Base-by-base conservation (phyloP, 1,139 yeast species). In the Saccharomycopsis hybrid region DNA sequence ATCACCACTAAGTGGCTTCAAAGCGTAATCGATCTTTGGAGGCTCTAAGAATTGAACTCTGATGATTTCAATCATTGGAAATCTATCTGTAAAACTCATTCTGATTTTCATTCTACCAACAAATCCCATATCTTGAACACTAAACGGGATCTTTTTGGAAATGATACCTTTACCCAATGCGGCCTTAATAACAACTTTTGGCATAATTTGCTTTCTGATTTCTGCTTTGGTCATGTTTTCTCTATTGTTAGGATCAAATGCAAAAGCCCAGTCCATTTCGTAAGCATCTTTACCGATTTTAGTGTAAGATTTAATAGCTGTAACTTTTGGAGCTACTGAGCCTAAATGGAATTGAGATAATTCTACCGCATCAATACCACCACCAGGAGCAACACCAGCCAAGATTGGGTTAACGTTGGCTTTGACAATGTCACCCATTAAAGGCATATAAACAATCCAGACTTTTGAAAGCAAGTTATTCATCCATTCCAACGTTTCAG, bases 1-100 rank as follows among this genome's bases (percentile, higher is more conserved):
- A 62, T 85, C 90, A 67, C 94, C 92, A 64, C 92, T 92, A 50
- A 85, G 84, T n/a, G 95, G 95, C 62, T 85, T 85, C 68, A 85
- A 76, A 25, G 81, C 82, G 63, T 84, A 85, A 62, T 82, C 90
- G 61, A 85, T 82, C 27, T 74, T 71, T 41, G 94, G 92, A 28
- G 90, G 84, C 63, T 84, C 92, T 61, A 85, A 70, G 59, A 85
- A 78, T 57, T 81, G 85, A 51, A 84, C 69, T 9, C 87, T 79
- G 18, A 85, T 86, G 61, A 78, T 67, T 57, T 80, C 80, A 50
- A 85, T 82, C 58, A 84, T 88, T 30, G 95, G 95, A 64, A 84
- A 84, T 58, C 75, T 74, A 46, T 76, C 74, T 37, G 79, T 74
- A 56, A 85, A 72, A 58, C 78, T 76, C 60, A 84, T 64, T 51